Evolutionary conservation across 2,329 filamentous ascomycete species (phyloP).

Genomic region (Taxawa tesnikishii): DNA sequence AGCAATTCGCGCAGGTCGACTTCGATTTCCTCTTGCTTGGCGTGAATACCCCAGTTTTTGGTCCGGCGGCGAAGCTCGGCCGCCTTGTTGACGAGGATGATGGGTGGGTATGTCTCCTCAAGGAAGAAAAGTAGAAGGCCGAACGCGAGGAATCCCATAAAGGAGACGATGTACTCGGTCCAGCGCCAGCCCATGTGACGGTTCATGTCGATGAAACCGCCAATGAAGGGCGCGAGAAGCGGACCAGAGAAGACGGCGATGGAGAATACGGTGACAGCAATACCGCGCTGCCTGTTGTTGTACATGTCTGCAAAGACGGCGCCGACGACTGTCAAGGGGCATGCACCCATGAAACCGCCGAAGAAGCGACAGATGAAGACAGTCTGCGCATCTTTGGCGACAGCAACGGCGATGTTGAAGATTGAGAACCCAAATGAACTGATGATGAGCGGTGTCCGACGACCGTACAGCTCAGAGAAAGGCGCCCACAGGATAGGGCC

Average conservation of each 20-base stretch:
- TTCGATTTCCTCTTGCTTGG: slow-evolving; percentile 30
- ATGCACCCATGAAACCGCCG: slow-evolving; percentile 22
- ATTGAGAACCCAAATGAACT: slow-evolving; percentile 21
- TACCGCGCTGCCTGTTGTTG: slow-evolving; percentile 24
- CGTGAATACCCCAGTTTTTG: slow-evolving; percentile 50
- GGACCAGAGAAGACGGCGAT: slow-evolving; percentile 23
- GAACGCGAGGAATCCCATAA: slow-evolving; percentile 44
- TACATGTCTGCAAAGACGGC: slow-evolving; percentile 46
- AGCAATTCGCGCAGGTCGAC: slow-evolving; percentile 22
- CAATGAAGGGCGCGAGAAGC: slow-evolving; percentile 18
- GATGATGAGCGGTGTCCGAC: slow-evolving; percentile 19
- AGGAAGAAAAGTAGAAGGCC: slow-evolving; percentile 39
- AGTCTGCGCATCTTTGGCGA: slow-evolving; percentile 24
- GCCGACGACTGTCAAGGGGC: slow-evolving; percentile 34
- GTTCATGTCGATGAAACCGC: slow-evolving; percentile 19
- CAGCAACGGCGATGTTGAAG: slow-evolving; percentile 36
- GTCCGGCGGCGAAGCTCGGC: slow-evolving; percentile 41
- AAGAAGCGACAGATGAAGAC: slow-evolving; percentile 26
- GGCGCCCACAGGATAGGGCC: slow-evolving; percentile 35
- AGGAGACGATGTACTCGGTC: slow-evolving; percentile 35
- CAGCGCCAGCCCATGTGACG: slow-evolving; percentile 37
- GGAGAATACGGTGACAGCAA: slow-evolving; percentile 24
- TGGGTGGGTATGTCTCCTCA: slow-evolving; percentile 45
- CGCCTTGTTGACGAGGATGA: slow-evolving; percentile 45
- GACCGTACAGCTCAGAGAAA: slow-evolving; percentile 28